Evolutionary conservation across 768 basidiomycete species (phyloP).

Genomic region (Mycena leptocephala): DNA sequence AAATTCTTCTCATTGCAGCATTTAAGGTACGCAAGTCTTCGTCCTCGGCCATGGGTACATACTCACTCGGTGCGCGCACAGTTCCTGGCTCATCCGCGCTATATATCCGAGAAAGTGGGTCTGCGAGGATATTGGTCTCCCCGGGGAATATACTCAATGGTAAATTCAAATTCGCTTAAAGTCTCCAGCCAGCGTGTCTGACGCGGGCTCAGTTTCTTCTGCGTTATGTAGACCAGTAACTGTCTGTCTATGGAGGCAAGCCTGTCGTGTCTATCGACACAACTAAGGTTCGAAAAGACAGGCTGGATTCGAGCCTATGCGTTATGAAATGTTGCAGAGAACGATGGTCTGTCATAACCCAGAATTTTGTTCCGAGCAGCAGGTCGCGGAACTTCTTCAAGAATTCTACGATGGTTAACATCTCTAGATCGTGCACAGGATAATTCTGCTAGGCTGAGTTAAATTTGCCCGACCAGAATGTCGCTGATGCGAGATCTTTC

Average conservation of each 20-base stretch:
- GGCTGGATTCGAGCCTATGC: too few relatives aligned
- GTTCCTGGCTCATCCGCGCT: slow-evolving; percentile 28
- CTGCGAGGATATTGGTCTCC: slow-evolving; percentile 47
- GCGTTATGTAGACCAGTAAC: too few relatives aligned
- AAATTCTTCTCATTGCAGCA: neutral
- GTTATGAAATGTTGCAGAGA: slow-evolving; percentile 45
- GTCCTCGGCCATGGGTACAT: neutral
- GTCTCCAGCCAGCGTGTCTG: slow-evolving; percentile 58
- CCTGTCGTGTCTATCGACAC: too few relatives aligned
- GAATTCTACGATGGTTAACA: slow-evolving; percentile 54
- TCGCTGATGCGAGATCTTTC: slow-evolving; percentile 41
- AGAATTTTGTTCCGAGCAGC: slow-evolving; percentile 48
- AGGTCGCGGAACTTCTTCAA: slow-evolving; percentile 48
- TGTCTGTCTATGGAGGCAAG: too few relatives aligned
- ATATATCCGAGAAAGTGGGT: slow-evolving; percentile 48
- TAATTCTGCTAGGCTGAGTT: slow-evolving; percentile 57
- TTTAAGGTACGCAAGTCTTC: neutral
- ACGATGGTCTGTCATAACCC: slow-evolving; percentile 50
- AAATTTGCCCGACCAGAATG: slow-evolving; percentile 56
- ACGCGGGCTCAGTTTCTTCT: slow-evolving; percentile 51
- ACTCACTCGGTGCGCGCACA: slow-evolving; percentile 23
- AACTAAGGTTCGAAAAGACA: too few relatives aligned
- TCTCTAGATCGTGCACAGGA: slow-evolving; percentile 50
- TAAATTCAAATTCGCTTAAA: slow-evolving; percentile 37
- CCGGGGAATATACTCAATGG: slow-evolving; percentile 43